Percentiles rank a stretch among this genome's conserved stretches.
These are phyloP conservation scores for Mortierella sp. DNA, from an alignment of 371 early-diverging fungal genomes.

Conservation along the genomic window DNA sequence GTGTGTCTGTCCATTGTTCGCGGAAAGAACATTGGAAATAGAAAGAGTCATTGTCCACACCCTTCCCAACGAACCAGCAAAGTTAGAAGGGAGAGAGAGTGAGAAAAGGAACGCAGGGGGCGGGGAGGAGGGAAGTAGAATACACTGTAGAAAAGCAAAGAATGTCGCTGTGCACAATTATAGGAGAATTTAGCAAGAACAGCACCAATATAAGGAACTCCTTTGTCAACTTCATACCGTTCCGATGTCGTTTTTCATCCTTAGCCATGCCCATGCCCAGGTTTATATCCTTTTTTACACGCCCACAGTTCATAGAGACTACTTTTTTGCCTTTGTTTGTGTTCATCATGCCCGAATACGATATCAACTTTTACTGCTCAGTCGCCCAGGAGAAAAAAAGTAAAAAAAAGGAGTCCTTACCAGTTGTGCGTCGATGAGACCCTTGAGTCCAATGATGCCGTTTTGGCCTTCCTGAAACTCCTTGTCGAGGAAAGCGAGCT, in stretches of 20 bases:
- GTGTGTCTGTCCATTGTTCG: neutral
- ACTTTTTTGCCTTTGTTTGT: too few relatives aligned
- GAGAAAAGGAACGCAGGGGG: neutral
- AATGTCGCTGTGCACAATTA: slow-evolving; percentile 4
- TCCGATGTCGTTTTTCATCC: too few relatives aligned
- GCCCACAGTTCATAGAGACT: too few relatives aligned
- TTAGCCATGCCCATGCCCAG: too few relatives aligned
- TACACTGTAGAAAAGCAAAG: neutral
- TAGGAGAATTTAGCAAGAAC: neutral
- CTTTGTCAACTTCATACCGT: neutral
- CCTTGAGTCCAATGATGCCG: slow-evolving; percentile 54
- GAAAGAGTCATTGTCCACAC: neutral
- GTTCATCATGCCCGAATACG: neutral
- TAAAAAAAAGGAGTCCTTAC: slow-evolving; percentile 22
- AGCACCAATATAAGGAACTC: neutral
- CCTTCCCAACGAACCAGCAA: neutral
- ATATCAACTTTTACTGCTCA: neutral
- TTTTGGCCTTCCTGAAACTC: slow-evolving; percentile 53
- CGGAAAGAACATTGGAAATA: slow-evolving; percentile 4
- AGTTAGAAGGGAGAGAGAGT: neutral
- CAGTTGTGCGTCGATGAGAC: slow-evolving; percentile 54
- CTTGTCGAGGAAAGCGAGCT: slow-evolving; percentile 38
- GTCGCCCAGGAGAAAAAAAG: neutral
- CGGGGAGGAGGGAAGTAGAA: neutral
- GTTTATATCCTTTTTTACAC: too few relatives aligned